Conservation (phyloP, 768 basidiomycete genomes). For the Multifurca ochricompacta region DNA sequence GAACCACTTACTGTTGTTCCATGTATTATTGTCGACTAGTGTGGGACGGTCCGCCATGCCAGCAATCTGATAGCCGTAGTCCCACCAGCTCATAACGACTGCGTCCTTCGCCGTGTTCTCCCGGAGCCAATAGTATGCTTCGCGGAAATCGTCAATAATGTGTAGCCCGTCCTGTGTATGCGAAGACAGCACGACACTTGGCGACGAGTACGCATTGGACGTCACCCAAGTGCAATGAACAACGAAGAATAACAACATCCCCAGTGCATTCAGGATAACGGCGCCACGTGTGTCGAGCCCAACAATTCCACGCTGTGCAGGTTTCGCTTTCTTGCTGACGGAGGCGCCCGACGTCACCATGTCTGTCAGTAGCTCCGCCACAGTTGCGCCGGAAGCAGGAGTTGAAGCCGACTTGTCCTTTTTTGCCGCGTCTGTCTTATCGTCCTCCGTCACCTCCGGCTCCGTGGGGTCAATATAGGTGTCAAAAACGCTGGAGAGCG, state of each 20-base stretch:
- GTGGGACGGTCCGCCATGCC: slow-evolving; percentile 98
- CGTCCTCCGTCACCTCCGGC: slow-evolving; percentile 41
- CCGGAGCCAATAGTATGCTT: slow-evolving; percentile 98
- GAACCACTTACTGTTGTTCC: slow-evolving; percentile 87
- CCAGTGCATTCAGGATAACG: slow-evolving; percentile 66
- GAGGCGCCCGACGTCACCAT: slow-evolving; percentile 12
- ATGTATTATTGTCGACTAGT: slow-evolving; percentile 97
- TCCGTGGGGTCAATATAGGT: slow-evolving; percentile 82
- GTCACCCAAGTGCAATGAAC: slow-evolving; percentile 97
- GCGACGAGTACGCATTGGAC: slow-evolving; percentile 90
- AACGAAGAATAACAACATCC: slow-evolving; percentile 84
- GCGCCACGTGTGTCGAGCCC: slow-evolving; percentile 76
- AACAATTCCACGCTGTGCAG: slow-evolving; percentile 56
- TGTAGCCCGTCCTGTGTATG: slow-evolving; percentile 76
- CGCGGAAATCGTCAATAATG: slow-evolving; percentile 98
- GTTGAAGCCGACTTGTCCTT: slow-evolving; percentile 41
- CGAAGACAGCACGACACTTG: slow-evolving; percentile 90
- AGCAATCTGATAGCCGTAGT: slow-evolving; percentile 98
- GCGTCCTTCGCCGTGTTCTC: slow-evolving; percentile 90
- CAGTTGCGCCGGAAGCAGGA: slow-evolving; percentile 20
- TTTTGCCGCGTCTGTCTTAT: slow-evolving; percentile 35
- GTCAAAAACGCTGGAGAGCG: slow-evolving; percentile 80
- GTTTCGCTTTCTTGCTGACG: slow-evolving; percentile 28
- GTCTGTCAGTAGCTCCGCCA: slow-evolving; percentile 17
- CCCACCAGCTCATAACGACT: slow-evolving; percentile 99